These are phyloP conservation scores for Laburnicola sp. DNA, from an alignment of 2,329 filamentous ascomycete species.

Conservation along the genomic window DNA sequence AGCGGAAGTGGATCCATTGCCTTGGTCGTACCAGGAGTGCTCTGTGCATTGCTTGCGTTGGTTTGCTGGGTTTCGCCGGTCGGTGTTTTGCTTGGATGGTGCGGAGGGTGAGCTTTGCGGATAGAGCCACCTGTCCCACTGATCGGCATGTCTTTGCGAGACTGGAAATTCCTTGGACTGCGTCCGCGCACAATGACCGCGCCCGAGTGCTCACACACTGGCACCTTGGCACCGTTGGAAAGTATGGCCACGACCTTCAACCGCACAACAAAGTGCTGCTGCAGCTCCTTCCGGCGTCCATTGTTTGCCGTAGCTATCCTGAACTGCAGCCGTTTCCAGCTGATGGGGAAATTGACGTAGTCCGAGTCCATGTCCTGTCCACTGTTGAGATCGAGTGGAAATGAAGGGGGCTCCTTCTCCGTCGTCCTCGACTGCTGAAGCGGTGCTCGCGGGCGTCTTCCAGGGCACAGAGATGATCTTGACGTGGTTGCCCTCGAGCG, in stretches of 20 bases:
- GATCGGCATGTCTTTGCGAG: constrained; percentile 87
- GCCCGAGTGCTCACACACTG: constrained; percentile 81
- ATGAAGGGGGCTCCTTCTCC: constrained; percentile 84
- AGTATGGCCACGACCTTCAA: constrained; percentile 84
- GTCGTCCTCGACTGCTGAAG: constrained; percentile 64
- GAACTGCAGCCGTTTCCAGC: constrained; percentile 92
- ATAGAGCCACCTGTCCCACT: constrained; percentile 76
- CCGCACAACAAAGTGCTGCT: constrained; percentile 92
- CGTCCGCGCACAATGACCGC: constrained; percentile 92
- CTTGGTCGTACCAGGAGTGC: constrained; percentile 30
- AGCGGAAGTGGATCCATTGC: constrained; percentile 44
- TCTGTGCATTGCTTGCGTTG: constrained; percentile 32
- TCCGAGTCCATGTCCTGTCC: constrained; percentile 76
- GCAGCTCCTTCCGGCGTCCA: constrained; percentile 87
- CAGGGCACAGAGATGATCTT: constrained; percentile 96
- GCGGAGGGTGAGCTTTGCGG: constrained; percentile 60
- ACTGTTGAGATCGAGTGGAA: constrained; percentile 69
- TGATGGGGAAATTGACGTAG: constrained; percentile 86
- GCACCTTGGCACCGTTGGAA: constrained; percentile 77
- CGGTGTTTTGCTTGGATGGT: constrained; percentile 42
- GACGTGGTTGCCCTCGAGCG: constrained; percentile 87
- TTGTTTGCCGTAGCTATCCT: constrained; percentile 96
- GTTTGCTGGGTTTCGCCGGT: constrained; percentile 42
- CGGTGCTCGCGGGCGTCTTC: constrained; percentile 89
- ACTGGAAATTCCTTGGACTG: constrained; percentile 92